Percentiles rank a stretch among this genome's conserved stretches.
These are phyloP conservation scores for Schrenkiella parvula DNA, from an alignment of 345 rosid genomes.

Conservation along the genomic window DNA sequence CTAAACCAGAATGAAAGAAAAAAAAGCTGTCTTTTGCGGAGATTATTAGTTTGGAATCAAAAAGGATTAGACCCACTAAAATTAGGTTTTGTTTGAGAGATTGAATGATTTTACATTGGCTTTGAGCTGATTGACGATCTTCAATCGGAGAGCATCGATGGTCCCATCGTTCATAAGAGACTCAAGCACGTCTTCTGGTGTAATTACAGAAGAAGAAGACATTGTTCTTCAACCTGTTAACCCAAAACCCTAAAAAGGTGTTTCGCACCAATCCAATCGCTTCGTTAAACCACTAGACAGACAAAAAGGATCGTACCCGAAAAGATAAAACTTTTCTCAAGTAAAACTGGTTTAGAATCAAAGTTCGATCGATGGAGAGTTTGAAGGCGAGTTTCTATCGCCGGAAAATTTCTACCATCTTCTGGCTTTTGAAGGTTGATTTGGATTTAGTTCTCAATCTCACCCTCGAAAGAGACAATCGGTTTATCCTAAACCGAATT, in stretches of 20 bases:
- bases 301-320: not conserved
- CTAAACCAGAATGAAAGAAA: not conserved
- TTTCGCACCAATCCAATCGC: not conserved
- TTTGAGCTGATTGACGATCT: constrained; percentile 87
- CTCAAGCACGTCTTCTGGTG: constrained; percentile 82
- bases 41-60: not conserved
- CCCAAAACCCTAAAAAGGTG: constrained; percentile 13
- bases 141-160: constrained; percentile 71
- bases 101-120: constrained; percentile 52
- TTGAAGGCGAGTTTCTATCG: not conserved
- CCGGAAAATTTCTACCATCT: not conserved
- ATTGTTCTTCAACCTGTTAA: constrained; percentile 13
- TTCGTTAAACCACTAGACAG: not conserved
- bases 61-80: not conserved
- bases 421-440: not conserved
- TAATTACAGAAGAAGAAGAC: constrained; percentile 68
- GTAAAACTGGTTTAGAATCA: not conserved
- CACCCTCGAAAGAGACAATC: not conserved
- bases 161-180: constrained; percentile 89
- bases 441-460: not conserved
- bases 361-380: not conserved
- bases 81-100: not conserved
- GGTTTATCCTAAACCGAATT: not conserved
- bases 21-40: not conserved
- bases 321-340: not conserved